Percentiles rank a stretch among this genome's conserved stretches.
Evolutionary conservation across 1,139 yeast genomes (phyloP).

Genomic region (Saccharomycopsis crataegensis): DNA sequence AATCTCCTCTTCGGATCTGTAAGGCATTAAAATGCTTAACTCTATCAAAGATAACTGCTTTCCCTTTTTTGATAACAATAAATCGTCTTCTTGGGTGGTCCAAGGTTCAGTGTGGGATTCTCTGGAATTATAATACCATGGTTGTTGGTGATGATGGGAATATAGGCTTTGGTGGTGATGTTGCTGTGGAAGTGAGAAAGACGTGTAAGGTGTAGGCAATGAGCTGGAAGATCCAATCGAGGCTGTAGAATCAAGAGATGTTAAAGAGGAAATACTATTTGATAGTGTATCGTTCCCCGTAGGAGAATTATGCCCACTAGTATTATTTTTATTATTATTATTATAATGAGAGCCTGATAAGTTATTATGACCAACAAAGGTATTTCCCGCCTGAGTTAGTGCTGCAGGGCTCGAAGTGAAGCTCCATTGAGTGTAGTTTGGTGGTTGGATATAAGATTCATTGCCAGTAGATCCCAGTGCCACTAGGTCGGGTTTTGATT

Average conservation of each 20-base stretch:
- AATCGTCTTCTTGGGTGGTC: constrained; percentile 63
- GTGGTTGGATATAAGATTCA: not conserved
- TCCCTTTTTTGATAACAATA: constrained; percentile 48
- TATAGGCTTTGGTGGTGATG: not conserved
- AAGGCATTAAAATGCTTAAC: constrained; percentile 63
- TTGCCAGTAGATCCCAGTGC: not conserved
- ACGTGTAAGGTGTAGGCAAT: too few species aligned
- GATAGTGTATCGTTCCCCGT: constrained; percentile 12
- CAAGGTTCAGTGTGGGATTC: constrained; percentile 21
- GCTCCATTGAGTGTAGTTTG: constrained; percentile 8
- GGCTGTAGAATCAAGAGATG: constrained; percentile 11
- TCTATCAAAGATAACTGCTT: constrained; percentile 67
- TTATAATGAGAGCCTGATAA: not conserved
- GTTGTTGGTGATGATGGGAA: not conserved
- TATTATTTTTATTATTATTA: not conserved
- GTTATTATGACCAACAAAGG: not conserved
- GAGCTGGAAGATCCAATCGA: not conserved
- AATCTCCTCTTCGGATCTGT: constrained; percentile 69
- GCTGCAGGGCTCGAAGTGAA: not conserved
- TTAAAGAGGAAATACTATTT: constrained; percentile 14
- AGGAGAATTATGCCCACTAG: not conserved
- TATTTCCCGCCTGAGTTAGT: not conserved
- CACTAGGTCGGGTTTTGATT: not conserved
- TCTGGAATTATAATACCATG: not conserved
- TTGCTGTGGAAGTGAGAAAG: too few species aligned